Evolutionary conservation across 176 grass and related monocot species (phyloP).

Genomic region (Rhipidocladum racemiflorum): DNA sequence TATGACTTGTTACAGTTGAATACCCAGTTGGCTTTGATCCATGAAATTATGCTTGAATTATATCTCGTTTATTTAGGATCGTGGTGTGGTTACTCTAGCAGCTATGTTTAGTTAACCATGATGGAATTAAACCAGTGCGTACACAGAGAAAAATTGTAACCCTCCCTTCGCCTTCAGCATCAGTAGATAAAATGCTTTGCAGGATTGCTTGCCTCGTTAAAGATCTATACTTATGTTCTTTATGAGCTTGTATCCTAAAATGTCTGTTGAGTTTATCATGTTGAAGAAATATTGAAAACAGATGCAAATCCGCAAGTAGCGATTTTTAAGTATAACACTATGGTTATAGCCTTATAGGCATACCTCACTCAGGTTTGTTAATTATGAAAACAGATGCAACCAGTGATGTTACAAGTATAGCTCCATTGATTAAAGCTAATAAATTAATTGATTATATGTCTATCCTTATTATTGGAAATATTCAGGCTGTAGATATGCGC

Average conservation of each 20-base stretch:
- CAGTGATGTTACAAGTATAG: constrained; percentile 8
- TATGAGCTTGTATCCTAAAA: neutral
- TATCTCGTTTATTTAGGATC: neutral
- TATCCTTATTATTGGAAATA: neutral
- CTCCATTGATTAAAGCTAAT: neutral
- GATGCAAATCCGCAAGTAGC: neutral
- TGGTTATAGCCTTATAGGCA: neutral
- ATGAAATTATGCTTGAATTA: constrained; percentile 11
- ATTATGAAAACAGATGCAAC: neutral
- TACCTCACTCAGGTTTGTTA: neutral
- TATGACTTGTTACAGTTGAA: neutral
- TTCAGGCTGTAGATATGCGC: neutral
- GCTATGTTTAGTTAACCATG: neutral
- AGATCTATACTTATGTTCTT: neutral
- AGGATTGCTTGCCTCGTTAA: neutral
- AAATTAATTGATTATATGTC: neutral
- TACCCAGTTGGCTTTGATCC: neutral
- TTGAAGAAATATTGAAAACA: neutral
- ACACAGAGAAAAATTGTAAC: neutral
- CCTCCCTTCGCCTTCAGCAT: neutral
- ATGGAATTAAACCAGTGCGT: neutral
- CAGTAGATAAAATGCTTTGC: neutral
- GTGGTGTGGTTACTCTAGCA: neutral
- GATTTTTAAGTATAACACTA: neutral
- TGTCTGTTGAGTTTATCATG: neutral